These are phyloP conservation scores for Pseudotulostoma volvatum DNA, from an alignment of 495 filamentous ascomycete species.

Conservation along the genomic window DNA sequence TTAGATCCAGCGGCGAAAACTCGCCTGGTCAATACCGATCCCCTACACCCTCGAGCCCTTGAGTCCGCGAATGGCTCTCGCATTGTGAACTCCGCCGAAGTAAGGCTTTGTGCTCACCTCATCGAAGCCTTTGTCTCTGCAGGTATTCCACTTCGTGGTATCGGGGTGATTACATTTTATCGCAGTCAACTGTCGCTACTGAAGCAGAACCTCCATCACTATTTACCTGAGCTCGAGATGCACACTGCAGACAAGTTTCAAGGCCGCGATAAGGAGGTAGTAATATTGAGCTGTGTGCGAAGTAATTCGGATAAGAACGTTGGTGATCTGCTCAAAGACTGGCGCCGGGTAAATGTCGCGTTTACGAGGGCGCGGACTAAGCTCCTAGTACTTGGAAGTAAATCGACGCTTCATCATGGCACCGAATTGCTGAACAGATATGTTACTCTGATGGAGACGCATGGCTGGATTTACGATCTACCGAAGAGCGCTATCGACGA, in stretches of 20 bases:
- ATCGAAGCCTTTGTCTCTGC: slow-evolving; percentile 58
- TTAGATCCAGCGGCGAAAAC: slow-evolving; percentile 53
- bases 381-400: slow-evolving; percentile 70
- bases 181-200: slow-evolving; percentile 67
- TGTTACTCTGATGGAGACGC: slow-evolving; percentile 54
- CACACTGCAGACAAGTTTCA: slow-evolving; percentile 95
- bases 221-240: slow-evolving; percentile 57
- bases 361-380: slow-evolving; percentile 85
- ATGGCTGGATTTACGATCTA: slow-evolving; percentile 62
- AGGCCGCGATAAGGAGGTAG: slow-evolving; percentile 82
- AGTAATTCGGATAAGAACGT: slow-evolving; percentile 66
- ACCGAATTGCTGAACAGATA: slow-evolving; percentile 66
- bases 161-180: slow-evolving; percentile 98
- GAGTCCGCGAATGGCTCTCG: slow-evolving; percentile 65
- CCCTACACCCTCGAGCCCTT: slow-evolving; percentile 40
- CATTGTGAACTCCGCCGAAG: slow-evolving; percentile 72
- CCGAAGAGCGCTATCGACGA: slow-evolving; percentile 40
- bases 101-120: slow-evolving; percentile 54
- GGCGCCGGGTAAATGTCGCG: slow-evolving; percentile 87
- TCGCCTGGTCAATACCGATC: slow-evolving; percentile 77
- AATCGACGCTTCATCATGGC: slow-evolving; percentile 49
- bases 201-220: slow-evolving; percentile 35
- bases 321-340: slow-evolving; percentile 80
- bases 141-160: slow-evolving; percentile 57
- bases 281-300: slow-evolving; percentile 72